Evolutionary conservation across 768 basidiomycete genomes (phyloP).

Genomic region (Gloeopeniophorella convolvens): DNA sequence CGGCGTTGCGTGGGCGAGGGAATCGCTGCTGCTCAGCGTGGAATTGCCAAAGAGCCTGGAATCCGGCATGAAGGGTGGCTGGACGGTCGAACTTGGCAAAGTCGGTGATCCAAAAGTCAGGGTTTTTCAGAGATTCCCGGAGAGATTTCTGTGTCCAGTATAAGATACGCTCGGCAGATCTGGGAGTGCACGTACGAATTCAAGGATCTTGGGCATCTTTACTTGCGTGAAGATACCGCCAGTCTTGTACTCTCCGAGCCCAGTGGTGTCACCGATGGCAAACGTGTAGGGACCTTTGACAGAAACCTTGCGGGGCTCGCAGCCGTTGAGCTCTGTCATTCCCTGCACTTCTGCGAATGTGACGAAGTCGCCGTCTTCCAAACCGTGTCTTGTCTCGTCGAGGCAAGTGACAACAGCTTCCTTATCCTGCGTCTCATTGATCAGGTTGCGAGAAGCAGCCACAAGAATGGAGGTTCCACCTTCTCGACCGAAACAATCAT

Average conservation of each 20-base stretch:
- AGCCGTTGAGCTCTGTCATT: constrained; percentile 85
- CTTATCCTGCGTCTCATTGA: constrained; percentile 45
- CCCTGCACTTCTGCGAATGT: constrained; percentile 96
- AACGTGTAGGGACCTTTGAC: constrained; percentile 99
- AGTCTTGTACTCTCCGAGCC: constrained; percentile 65
- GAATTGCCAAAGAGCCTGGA: constrained; percentile 89
- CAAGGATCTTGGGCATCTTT: constrained; percentile 95
- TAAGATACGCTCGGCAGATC: background rate
- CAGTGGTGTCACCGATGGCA: constrained; percentile 85
- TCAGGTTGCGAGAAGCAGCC: constrained; percentile 1
- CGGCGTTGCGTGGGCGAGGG: constrained; percentile 75
- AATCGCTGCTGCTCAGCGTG: constrained; percentile 53
- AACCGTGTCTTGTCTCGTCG: constrained; percentile 94
- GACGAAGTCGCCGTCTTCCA: constrained; percentile 98
- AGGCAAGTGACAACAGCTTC: constrained; percentile 95
- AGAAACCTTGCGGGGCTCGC: constrained; percentile 84
- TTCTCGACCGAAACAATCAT: constrained; percentile 96
- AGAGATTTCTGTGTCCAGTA: constrained; percentile 74
- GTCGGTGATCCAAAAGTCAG: constrained; percentile 91
- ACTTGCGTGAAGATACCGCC: constrained; percentile 98
- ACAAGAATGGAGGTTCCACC: constrained; percentile 34
- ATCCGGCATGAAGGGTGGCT: constrained; percentile 83
- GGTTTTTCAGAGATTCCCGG: constrained; percentile 70
- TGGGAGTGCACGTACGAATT: constrained; percentile 63
- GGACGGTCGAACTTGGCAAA: constrained; percentile 97